phyloP scores from a whole-genome alignment of 2,329 filamentous ascomycete species.

The Clarireedia monteithiana region DNA sequence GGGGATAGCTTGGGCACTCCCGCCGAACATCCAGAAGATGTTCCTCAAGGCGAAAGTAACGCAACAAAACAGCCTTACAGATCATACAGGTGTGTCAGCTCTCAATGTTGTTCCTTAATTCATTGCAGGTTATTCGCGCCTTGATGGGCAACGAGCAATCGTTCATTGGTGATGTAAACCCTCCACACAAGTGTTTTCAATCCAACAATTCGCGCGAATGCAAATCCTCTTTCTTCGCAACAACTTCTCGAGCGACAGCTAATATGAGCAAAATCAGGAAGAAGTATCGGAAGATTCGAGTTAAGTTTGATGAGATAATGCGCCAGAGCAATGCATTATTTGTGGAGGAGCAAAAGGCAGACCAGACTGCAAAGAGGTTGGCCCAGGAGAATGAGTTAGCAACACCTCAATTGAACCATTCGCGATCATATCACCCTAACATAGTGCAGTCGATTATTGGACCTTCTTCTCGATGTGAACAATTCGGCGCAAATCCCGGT shows the following conservation, averaged over 20 bases:
- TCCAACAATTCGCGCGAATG: slow-evolving; percentile 38
- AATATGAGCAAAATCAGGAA: slow-evolving; percentile 62
- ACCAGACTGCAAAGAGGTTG: slow-evolving; percentile 72
- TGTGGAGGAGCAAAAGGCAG: slow-evolving; percentile 71
- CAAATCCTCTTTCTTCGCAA: background rate
- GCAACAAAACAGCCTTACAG: slow-evolving; percentile 29
- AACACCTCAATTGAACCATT: slow-evolving; percentile 6
- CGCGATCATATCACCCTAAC: slow-evolving; percentile 2
- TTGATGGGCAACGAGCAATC: background rate
- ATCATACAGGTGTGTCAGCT: slow-evolving; percentile 30
- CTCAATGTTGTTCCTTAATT: slow-evolving; percentile 9
- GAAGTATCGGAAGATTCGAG: slow-evolving; percentile 90
- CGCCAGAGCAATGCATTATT: slow-evolving; percentile 76
- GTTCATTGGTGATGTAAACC: background rate
- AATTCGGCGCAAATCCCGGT: slow-evolving; percentile 69
- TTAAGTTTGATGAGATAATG: slow-evolving; percentile 70
- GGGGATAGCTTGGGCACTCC: background rate
- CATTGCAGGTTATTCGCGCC: background rate
- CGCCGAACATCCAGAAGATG: slow-evolving; percentile 4
- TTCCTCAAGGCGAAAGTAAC: slow-evolving; percentile 14
- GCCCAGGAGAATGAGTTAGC: slow-evolving; percentile 87
- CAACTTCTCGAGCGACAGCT: slow-evolving; percentile 26
- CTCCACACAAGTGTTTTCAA: background rate
- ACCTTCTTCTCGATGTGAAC: slow-evolving; percentile 86
- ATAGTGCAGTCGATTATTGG: slow-evolving; percentile 66